A percentile compares a stretch with the other conserved stretches of the same genome.
phyloP scores from a whole-genome alignment of 2,329 filamentous ascomycete genomes.

The Paradendryphiella salina region DNA sequence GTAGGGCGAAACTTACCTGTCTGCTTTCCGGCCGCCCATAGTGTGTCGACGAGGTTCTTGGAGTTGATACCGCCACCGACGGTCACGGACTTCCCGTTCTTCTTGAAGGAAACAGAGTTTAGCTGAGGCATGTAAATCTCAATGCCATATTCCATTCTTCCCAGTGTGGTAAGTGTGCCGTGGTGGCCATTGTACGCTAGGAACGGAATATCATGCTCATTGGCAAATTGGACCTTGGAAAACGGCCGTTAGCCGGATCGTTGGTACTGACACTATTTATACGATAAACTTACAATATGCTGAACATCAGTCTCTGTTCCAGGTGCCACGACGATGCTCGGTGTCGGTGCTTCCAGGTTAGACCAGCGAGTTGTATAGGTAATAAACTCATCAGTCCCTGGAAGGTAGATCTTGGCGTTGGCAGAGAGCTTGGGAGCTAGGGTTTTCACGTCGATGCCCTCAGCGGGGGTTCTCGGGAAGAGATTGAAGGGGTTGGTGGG shows the following conservation, averaged over 20 bases:
- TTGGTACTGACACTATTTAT: too few species aligned
- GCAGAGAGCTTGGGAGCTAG: slow-evolving; percentile 23
- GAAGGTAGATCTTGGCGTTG: slow-evolving; percentile 22
- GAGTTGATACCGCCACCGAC: slow-evolving; percentile 55
- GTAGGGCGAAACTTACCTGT: slow-evolving; percentile 43
- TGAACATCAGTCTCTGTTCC: slow-evolving; percentile 28
- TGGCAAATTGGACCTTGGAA: slow-evolving; percentile 54
- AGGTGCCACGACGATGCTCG: slow-evolving; percentile 24
- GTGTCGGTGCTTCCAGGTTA: slow-evolving; percentile 23
- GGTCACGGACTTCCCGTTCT: slow-evolving; percentile 53
- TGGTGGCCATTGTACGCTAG: slow-evolving; percentile 59
- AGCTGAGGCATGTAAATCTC: slow-evolving; percentile 56
- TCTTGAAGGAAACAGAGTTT: slow-evolving; percentile 49
- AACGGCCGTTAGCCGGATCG: neutral
- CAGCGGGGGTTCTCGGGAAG: slow-evolving; percentile 12
- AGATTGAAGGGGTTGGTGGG: neutral
- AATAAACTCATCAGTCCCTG: slow-evolving; percentile 18
- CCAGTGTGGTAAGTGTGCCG: slow-evolving; percentile 56
- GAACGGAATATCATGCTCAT: slow-evolving; percentile 54
- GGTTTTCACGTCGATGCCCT: slow-evolving; percentile 21
- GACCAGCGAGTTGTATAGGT: slow-evolving; percentile 20
- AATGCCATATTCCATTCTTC: slow-evolving; percentile 55
- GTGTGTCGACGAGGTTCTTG: slow-evolving; percentile 52
- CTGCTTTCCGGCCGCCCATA: slow-evolving; percentile 58
- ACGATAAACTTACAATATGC: slow-evolving; percentile 19